A percentile compares a stretch with the other conserved stretches of the same genome.
Evolutionary conservation across 805 yeast species (phyloP).

Genomic region (Teunomyces gatunensis): DNA sequence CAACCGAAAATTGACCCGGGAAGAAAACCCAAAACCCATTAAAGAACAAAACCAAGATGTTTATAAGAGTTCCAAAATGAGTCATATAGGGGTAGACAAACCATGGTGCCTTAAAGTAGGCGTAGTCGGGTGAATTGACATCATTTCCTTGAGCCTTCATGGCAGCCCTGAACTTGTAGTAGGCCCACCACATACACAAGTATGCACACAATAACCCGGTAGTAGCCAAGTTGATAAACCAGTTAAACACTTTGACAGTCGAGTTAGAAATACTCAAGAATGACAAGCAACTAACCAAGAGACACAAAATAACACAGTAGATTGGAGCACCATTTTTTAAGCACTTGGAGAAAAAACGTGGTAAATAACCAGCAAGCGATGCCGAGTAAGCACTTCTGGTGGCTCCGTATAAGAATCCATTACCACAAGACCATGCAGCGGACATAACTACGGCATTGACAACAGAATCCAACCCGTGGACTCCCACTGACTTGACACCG

Average conservation of each 20-base stretch:
- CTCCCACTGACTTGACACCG: constrained; percentile 34
- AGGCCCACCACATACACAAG: constrained; percentile 54
- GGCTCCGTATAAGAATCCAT: constrained; percentile 34
- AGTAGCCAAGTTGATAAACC: constrained; percentile 73
- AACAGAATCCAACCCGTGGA: constrained; percentile 32
- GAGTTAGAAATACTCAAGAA: constrained; percentile 45
- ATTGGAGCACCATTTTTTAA: constrained; percentile 70
- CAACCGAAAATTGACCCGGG: constrained; percentile 33
- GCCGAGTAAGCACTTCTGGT: constrained; percentile 50
- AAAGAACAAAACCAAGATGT: constrained; percentile 27
- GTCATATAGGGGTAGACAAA: constrained; percentile 62
- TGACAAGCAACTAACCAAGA: constrained; percentile 30
- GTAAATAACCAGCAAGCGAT: constrained; percentile 84
- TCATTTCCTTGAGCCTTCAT: constrained; percentile 39
- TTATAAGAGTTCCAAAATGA: constrained; percentile 34
- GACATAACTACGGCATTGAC: constrained; percentile 33
- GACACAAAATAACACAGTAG: constrained; percentile 48
- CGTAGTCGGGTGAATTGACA: constrained; percentile 18
- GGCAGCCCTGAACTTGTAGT: constrained; percentile 42
- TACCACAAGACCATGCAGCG: constrained; percentile 39
- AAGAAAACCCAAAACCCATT: constrained; percentile 44
- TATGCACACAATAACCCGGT: constrained; percentile 63
- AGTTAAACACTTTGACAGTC: constrained; percentile 62
- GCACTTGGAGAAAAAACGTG: constrained; percentile 60
- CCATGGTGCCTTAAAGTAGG: constrained; percentile 43